Percentiles rank a stretch among this genome's conserved stretches.
These are phyloP conservation scores for Colletotrichum sidae DNA, from an alignment of 2,329 filamentous ascomycete species.

Conservation along the genomic window DNA sequence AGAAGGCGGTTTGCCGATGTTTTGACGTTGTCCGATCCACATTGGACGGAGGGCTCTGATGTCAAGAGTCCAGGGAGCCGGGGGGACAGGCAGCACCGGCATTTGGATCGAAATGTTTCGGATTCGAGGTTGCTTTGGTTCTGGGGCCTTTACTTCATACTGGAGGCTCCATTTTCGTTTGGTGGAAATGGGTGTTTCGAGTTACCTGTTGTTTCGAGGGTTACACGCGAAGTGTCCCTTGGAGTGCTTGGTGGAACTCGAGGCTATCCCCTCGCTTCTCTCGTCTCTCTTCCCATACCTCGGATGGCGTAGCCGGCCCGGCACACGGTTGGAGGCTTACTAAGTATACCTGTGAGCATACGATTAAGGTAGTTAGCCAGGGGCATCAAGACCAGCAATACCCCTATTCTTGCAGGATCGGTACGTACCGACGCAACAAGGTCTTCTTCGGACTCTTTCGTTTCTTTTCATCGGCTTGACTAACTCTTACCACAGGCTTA, in stretches of 20 bases:
- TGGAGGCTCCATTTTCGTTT: too few species aligned
- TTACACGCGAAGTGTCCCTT: too few species aligned
- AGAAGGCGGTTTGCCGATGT: slow-evolving; percentile 5
- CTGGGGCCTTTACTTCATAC: background rate
- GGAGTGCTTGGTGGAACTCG: too few species aligned
- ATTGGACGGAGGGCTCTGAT: slow-evolving; percentile 17
- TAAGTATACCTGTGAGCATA: background rate
- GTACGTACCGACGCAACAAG: background rate
- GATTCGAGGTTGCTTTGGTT: background rate
- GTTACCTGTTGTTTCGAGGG: too few species aligned
- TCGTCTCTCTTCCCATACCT: background rate
- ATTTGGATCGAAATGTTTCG: background rate
- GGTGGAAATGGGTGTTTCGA: too few species aligned
- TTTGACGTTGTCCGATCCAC: slow-evolving; percentile 30
- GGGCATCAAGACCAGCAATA: slow-evolving; percentile 7
- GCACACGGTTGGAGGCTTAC: background rate
- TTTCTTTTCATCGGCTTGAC: slow-evolving; percentile 10
- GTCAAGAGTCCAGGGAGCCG: slow-evolving; percentile 3
- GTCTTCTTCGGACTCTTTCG: background rate
- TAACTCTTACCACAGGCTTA: background rate
- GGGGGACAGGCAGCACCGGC: background rate
- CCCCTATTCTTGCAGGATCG: slow-evolving; percentile 5
- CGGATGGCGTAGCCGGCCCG: slow-evolving; percentile 18
- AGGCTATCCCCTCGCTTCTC: too few species aligned
- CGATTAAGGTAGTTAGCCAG: background rate